These are phyloP conservation scores for Excoecaria agallocha DNA, from an alignment of 345 rosid genomes.

Conservation along the genomic window DNA sequence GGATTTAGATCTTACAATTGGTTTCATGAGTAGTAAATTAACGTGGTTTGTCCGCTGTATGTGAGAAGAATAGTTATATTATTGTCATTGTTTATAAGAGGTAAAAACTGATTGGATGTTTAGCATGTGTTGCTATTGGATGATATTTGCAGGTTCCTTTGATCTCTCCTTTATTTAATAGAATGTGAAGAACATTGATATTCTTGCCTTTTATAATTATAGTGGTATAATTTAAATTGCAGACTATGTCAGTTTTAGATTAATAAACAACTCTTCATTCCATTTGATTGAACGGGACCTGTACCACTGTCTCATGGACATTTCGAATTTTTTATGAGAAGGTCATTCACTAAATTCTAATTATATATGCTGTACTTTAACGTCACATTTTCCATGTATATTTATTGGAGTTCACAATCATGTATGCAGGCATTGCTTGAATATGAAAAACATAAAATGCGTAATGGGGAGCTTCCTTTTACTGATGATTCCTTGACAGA, in stretches of 20 bases:
- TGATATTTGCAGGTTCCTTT: background rate
- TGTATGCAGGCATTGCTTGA: conserved; percentile 32
- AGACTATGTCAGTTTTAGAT: background rate
- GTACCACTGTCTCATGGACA: conserved; percentile 38
- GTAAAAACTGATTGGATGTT: background rate
- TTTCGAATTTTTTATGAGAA: conserved; percentile 36
- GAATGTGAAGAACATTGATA: background rate
- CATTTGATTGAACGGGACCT: conserved; percentile 21
- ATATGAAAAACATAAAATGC: conserved; percentile 35
- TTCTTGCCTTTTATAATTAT: background rate
- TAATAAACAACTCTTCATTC: background rate
- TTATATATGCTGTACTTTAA: background rate
- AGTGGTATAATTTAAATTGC: background rate
- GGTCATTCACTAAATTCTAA: conserved; percentile 15
- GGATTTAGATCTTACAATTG: background rate
- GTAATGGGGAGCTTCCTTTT: conserved; percentile 30
- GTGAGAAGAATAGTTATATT: background rate
- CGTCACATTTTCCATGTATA: background rate
- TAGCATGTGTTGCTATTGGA: background rate
- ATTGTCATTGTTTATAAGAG: background rate
- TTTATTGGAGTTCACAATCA: background rate
- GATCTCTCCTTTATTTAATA: background rate
- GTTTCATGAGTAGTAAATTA: background rate
- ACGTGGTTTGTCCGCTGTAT: background rate
- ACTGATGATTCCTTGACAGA: conserved; percentile 25